A percentile compares a stretch with the other conserved stretches of the same genome.
phyloP scores from a whole-genome alignment of 441 rosid genomes.

The Pelargonium cotyledonis region DNA sequence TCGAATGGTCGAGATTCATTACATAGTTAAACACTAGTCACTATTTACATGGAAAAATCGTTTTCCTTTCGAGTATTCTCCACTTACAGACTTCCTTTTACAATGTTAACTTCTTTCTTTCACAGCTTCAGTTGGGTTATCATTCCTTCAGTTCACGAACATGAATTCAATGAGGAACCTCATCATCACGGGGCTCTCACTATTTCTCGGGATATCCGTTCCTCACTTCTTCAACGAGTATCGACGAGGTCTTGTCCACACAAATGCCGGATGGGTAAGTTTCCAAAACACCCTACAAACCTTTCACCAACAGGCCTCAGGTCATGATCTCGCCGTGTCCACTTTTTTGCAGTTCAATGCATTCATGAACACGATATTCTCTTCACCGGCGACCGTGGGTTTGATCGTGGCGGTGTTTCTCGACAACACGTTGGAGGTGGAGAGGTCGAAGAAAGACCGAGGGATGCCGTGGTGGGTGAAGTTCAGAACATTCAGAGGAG shows the following conservation, averaged over 20 bases:
- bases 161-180: slow-evolving; percentile 67
- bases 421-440: slow-evolving; percentile 57
- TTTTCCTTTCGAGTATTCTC: too few species aligned
- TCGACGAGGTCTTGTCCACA: slow-evolving; percentile 48
- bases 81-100: slow-evolving; percentile 1
- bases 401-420: slow-evolving; percentile 48
- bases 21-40: too few species aligned
- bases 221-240: slow-evolving; percentile 54
- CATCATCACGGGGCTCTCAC: slow-evolving; percentile 49
- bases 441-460: slow-evolving; percentile 53
- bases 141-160: slow-evolving; percentile 77
- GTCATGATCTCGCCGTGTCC: too few species aligned
- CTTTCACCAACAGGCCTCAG: too few species aligned
- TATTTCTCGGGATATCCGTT: slow-evolving; percentile 57
- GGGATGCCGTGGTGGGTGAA: slow-evolving; percentile 86
- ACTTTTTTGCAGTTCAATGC: slow-evolving; percentile 43
- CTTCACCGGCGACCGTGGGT: slow-evolving; percentile 56
- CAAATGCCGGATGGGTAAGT: slow-evolving; percentile 57
- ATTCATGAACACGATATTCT: slow-evolving; percentile 52
- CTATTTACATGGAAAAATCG: too few species aligned
- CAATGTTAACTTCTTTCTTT: slow-evolving; percentile 2
- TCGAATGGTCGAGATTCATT: too few species aligned
- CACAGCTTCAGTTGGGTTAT: slow-evolving; percentile 65
- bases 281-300: too few species aligned
- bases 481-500: slow-evolving; percentile 59